Evolutionary conservation across 1,139 yeast genomes (phyloP).

Genomic region (Lodderomyces elongisporus): DNA sequence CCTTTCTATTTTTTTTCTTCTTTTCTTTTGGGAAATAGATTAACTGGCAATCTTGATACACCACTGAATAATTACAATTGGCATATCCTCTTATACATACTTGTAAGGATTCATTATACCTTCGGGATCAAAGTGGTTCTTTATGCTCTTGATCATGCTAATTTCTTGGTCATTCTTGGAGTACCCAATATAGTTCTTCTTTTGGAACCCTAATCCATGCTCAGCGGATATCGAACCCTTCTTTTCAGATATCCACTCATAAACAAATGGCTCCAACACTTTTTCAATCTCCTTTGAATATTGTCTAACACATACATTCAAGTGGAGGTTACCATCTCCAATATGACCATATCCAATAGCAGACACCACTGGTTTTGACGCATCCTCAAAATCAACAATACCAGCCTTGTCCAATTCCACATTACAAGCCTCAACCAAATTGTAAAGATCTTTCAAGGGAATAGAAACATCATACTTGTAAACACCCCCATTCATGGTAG

Average conservation of each 20-base stretch:
- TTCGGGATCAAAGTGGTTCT: constrained; percentile 81
- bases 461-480: constrained; percentile 94
- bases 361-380: constrained; percentile 68
- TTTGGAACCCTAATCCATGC: constrained; percentile 95
- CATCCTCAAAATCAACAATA: constrained; percentile 61
- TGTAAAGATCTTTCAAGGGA: constrained; percentile 75
- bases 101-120: constrained; percentile 91
- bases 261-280: constrained; percentile 85
- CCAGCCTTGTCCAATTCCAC: constrained; percentile 52
- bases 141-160: constrained; percentile 66
- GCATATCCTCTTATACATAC: too few relatives aligned
- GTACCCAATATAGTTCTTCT: constrained; percentile 82
- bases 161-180: constrained; percentile 71
- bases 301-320: constrained; percentile 84
- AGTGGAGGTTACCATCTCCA: constrained; percentile 93
- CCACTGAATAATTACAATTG: too few relatives aligned
- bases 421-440: constrained; percentile 70
- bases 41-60: too few relatives aligned
- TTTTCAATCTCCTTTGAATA: constrained; percentile 74
- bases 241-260: constrained; percentile 73
- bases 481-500: constrained; percentile 84
- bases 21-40: too few relatives aligned
- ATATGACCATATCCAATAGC: constrained; percentile 95
- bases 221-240: constrained; percentile 93
- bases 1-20: too few relatives aligned